A percentile compares a stretch with the other conserved stretches of the same genome.
These are phyloP conservation scores for Trichophyton mentagrophytes DNA, from an alignment of 2,329 filamentous ascomycete species.

Conservation along the genomic window DNA sequence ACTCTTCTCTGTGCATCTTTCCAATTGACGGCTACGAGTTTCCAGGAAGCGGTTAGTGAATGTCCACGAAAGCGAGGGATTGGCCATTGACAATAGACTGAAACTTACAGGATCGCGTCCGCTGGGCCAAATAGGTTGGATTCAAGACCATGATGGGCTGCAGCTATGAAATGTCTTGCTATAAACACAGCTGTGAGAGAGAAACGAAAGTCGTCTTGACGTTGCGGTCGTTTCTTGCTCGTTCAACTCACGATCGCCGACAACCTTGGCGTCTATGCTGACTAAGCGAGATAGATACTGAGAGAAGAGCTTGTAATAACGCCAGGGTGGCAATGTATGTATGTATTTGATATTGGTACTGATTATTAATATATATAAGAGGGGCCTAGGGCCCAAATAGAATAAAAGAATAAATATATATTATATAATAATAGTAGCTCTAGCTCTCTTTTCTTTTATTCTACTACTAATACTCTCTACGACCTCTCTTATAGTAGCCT, in stretches of 20 bases:
- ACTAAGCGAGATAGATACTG: background rate
- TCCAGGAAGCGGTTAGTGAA: background rate
- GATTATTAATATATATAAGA: no score
- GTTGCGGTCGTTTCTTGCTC: background rate
- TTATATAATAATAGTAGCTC: no score
- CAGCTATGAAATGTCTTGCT: background rate
- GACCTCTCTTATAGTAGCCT: no score
- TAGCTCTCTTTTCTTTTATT: no score
- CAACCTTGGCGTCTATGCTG: background rate
- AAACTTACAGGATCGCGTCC: conserved; percentile 61
- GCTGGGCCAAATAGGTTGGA: conserved; percentile 79
- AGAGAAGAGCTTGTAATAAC: no score
- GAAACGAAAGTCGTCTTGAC: background rate
- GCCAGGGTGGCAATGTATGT: no score
- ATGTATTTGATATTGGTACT: no score
- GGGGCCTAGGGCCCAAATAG: no score
- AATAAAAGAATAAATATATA: no score
- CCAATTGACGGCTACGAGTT: conserved; percentile 65
- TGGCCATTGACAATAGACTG: background rate
- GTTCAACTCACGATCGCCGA: background rate
- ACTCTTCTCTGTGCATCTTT: conserved; percentile 77
- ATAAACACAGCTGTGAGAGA: background rate
- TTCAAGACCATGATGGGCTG: conserved; percentile 62
- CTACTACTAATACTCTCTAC: no score
- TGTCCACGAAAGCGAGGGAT: background rate